These are phyloP conservation scores for Albophoma yamanashiensis DNA, from an alignment of 2,329 filamentous ascomycete species.

Conservation along the genomic window DNA sequence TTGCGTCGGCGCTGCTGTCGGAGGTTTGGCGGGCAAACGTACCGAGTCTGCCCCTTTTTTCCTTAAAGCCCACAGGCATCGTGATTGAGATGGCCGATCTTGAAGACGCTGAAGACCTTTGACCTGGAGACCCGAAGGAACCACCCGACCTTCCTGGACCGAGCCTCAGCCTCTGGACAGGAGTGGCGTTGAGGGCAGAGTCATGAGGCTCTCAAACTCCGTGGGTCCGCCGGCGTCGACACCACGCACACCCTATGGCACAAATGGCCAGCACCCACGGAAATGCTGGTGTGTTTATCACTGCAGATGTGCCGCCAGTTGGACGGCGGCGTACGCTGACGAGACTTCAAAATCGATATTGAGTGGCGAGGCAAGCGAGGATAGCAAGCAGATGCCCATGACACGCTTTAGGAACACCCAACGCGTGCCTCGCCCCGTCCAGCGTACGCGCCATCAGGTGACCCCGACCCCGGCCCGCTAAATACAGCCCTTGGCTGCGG, in stretches of 20 bases:
- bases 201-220: background rate
- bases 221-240: background rate
- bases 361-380: background rate
- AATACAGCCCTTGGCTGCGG: background rate
- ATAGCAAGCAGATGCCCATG: background rate
- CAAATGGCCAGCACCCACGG: background rate
- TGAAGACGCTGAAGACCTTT: background rate
- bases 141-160: background rate
- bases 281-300: background rate
- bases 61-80: slow-evolving; percentile 20
- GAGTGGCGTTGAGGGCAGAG: slow-evolving; percentile 1
- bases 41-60: slow-evolving; percentile 18
- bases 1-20: slow-evolving; percentile 11
- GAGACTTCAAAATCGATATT: background rate
- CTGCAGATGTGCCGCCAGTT: background rate
- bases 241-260: background rate
- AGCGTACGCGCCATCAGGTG: slow-evolving; percentile 15
- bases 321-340: background rate
- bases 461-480: slow-evolving; percentile 7
- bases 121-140: background rate
- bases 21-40: slow-evolving; percentile 18
- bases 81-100: background rate
- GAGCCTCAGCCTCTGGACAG: background rate
- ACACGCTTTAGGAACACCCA: background rate
- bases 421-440: background rate